These are phyloP conservation scores for Takashimella tepidaria DNA, from an alignment of 1,284 basidiomycete species.

Conservation along the genomic window DNA sequence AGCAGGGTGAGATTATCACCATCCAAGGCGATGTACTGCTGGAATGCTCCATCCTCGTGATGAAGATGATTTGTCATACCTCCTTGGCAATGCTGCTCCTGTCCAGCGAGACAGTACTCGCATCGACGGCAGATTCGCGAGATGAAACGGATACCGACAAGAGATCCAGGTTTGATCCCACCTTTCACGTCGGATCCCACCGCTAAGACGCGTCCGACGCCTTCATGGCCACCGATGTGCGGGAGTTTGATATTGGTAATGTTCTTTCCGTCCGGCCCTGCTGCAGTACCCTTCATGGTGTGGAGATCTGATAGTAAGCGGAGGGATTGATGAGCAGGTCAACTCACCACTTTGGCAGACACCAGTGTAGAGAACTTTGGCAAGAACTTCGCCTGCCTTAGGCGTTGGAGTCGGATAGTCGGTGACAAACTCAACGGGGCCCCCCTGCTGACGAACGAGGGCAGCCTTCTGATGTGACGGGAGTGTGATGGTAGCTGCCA, in stretches of 20 bases:
- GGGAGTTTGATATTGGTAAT: conserved; percentile 9
- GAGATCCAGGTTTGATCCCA: neutral
- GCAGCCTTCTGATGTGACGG: neutral
- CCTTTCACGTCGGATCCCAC: conserved; percentile 7
- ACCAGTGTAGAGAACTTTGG: conserved; percentile 3
- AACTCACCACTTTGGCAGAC: conserved; percentile 4
- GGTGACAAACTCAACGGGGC: neutral
- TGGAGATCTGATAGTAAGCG: conserved; percentile 3
- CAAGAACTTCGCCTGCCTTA: neutral
- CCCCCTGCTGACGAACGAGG: neutral
- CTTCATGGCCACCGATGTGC: conserved; percentile 7
- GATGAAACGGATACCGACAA: conserved; percentile 5
- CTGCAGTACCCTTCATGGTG: conserved; percentile 4
- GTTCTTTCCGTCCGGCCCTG: conserved; percentile 7
- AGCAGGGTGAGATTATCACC: conserved; percentile 3
- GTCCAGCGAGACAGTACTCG: conserved; percentile 1
- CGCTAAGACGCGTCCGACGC: conserved; percentile 3
- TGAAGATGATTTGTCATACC: conserved; percentile 6
- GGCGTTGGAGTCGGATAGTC: neutral
- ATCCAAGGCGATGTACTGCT: conserved; percentile 3
- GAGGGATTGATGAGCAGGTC: neutral
- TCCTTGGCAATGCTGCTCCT: conserved; percentile 4
- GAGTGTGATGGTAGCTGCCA: neutral
- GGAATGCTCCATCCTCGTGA: conserved; percentile 5
- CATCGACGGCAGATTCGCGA: conserved; percentile 2